Evolutionary conservation across 257 asterid species (phyloP).

Genomic region (Nicotiana obtusifolia): DNA sequence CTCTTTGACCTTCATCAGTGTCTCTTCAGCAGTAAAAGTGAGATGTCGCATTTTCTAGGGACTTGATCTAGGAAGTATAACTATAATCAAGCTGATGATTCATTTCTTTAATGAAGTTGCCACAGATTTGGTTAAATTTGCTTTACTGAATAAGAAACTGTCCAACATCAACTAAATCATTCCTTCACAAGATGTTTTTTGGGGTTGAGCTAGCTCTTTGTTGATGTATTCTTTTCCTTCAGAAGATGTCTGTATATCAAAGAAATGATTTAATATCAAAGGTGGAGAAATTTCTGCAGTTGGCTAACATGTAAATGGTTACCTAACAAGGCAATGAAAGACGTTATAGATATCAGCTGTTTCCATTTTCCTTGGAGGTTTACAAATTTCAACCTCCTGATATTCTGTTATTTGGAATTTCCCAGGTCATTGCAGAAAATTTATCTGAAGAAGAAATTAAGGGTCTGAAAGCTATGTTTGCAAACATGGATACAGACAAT

Average conservation of each 20-base stretch:
- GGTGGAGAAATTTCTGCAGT: background rate
- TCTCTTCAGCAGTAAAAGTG: background rate
- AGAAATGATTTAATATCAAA: background rate
- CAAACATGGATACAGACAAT: constrained; percentile 62
- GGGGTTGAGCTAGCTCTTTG: background rate
- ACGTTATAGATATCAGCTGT: background rate
- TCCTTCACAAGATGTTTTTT: background rate
- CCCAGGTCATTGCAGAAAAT: constrained; percentile 63
- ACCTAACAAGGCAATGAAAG: background rate
- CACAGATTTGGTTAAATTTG: background rate
- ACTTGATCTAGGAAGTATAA: background rate
- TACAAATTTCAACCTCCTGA: background rate
- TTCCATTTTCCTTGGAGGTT: background rate
- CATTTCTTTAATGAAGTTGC: background rate
- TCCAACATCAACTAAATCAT: background rate
- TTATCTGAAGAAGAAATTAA: constrained; percentile 62
- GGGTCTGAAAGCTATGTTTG: constrained; percentile 59
- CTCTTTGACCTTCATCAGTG: background rate
- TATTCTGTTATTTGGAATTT: constrained; percentile 6
- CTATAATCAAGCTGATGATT: background rate
- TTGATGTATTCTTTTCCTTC: background rate
- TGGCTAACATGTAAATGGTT: background rate
- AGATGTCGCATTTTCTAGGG: background rate
- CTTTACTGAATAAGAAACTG: background rate
- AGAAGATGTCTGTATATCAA: background rate